Base-by-base conservation (phyloP, 352 stramenopile genomes). In the Phytophthora sp. region DNA sequence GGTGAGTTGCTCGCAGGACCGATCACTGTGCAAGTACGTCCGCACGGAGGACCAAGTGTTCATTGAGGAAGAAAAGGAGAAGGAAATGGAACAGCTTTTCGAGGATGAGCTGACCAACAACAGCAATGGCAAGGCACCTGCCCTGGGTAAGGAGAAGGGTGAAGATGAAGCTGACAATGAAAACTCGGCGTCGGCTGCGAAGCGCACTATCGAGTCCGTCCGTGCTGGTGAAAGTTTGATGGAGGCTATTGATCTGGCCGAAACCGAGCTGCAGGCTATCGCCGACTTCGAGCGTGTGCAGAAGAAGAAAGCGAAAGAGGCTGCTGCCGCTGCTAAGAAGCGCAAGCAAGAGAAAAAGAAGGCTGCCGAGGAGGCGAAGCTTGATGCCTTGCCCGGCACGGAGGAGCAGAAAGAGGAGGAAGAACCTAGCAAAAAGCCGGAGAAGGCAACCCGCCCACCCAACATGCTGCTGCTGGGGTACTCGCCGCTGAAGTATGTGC, bases 11-110 rank as follows among this genome's bases (percentile, higher is more conserved):
- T 97, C 96, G 49, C 96, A 99, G 76, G 98, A 99, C 81, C 88
- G 97, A 12, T 97, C 97, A 55, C 80, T 99, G 24, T 88, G 96
- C 63, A 95, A 99, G 51, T 99, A 98, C 84, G 79, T 98, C 58
- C 87, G 97, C 26, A 98, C 94, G n/a, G 96, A 99, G 43, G 87
- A 95, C 48, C 84, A 94, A 39, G 97, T 99, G 8, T 99, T 99
- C 62, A 82, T 99, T 12, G 97, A 99, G 53, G 97, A 99, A 84
- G 97, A 99, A 70, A 90, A 90, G 53, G 97, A 99, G 60, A 92
- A 97, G 58, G 93, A 98, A 62, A 76, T 99, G 34, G 92, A 99
- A 60, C 79, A 94, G 50, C 89, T 98, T 44, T 99, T 99, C 68
- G 97, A 97, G 27, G 81, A 97, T 27, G 95, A 98, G 23, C 74